Percentiles rank a stretch among this genome's conserved stretches.
Evolutionary conservation across 2,329 filamentous ascomycete genomes (phyloP).

Genomic region (Elsinoe perseae): DNA sequence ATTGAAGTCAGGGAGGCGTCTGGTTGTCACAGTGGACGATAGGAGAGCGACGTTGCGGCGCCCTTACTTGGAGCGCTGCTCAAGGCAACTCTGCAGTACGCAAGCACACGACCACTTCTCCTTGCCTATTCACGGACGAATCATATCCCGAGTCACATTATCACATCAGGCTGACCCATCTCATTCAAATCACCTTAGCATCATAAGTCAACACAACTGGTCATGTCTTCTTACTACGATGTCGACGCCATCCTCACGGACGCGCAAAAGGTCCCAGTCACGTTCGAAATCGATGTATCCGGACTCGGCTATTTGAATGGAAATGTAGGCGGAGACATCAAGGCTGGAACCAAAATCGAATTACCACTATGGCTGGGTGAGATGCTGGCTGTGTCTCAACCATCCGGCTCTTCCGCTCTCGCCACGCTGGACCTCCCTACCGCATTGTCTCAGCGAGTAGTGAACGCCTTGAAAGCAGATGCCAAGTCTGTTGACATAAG

Average conservation of each 20-base stretch:
- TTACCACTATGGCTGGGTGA: slow-evolving; percentile 92
- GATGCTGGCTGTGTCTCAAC: slow-evolving; percentile 66
- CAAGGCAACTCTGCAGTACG: slow-evolving; percentile 3
- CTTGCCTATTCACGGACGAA: slow-evolving; percentile 3
- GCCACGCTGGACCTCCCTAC: slow-evolving; percentile 74
- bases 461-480: slow-evolving; percentile 86
- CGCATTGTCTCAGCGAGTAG: slow-evolving; percentile 67
- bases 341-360: slow-evolving; percentile 68
- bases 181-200: neutral
- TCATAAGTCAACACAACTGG: neutral
- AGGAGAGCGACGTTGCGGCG: slow-evolving; percentile 8
- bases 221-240: slow-evolving; percentile 66
- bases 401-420: slow-evolving; percentile 47
- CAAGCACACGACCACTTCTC: neutral
- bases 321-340: slow-evolving; percentile 64
- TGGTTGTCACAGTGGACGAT: neutral
- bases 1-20: neutral
- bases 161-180: neutral
- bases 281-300: slow-evolving; percentile 82
- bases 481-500: slow-evolving; percentile 77
- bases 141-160: neutral
- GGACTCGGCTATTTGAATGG: slow-evolving; percentile 85
- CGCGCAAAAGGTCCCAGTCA: slow-evolving; percentile 92
- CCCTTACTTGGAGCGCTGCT: neutral
- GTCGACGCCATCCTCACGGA: slow-evolving; percentile 79